phyloP scores from a whole-genome alignment of 169 alveolate species.

The Besnoitia besnoiti region DNA sequence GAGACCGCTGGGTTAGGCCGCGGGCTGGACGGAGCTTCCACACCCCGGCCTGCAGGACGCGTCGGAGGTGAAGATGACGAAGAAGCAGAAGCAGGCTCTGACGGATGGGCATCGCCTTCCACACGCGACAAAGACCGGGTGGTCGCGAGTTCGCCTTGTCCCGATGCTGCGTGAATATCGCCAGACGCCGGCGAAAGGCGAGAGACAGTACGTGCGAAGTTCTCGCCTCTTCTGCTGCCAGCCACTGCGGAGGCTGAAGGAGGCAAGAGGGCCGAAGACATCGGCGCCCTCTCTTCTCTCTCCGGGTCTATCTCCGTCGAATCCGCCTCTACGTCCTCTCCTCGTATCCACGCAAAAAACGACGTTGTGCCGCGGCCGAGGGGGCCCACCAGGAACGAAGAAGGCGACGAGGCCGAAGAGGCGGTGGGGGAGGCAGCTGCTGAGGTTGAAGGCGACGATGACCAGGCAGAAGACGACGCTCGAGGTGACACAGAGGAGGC shows the following conservation, averaged over 20 bases:
- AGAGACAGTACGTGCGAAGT: too few species aligned
- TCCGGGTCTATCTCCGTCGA: not conserved
- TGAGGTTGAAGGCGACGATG: not conserved
- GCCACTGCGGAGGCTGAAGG: too few species aligned
- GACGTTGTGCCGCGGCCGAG: not conserved
- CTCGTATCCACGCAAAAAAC: not conserved
- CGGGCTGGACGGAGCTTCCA: too few species aligned
- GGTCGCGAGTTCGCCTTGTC: too few species aligned
- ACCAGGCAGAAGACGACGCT: not conserved
- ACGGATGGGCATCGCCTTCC: too few species aligned
- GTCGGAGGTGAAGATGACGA: not conserved
- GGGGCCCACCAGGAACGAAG: not conserved
- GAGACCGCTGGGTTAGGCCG: too few species aligned
- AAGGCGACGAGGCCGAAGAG: not conserved
- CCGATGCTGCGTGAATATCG: too few species aligned
- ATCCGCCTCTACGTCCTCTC: not conserved
- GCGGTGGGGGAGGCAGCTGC: not conserved
- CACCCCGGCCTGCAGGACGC: not conserved
- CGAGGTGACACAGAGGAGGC: not conserved
- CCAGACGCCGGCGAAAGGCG: too few species aligned
- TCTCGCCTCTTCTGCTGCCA: too few species aligned
- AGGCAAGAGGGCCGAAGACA: not conserved
- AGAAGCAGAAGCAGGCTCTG: too few species aligned
- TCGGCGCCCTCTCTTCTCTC: not conserved
- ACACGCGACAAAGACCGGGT: too few species aligned